A percentile compares a stretch with the other conserved stretches of the same genome.
These are phyloP conservation scores for Monilinia fructigena DNA, from an alignment of 2,329 filamentous ascomycete genomes.

Conservation along the genomic window DNA sequence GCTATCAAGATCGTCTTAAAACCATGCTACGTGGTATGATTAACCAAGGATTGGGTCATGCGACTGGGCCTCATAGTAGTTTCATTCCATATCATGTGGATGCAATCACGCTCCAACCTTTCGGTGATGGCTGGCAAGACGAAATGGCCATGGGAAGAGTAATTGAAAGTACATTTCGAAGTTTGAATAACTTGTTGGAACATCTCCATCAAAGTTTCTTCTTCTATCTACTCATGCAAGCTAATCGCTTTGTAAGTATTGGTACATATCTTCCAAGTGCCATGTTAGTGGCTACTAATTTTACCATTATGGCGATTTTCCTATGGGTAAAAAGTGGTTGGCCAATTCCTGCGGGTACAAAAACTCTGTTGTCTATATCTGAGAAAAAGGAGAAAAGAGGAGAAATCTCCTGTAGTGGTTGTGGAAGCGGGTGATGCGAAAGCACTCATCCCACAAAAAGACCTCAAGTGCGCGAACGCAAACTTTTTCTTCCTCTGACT, in stretches of 20 bases:
- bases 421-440: constrained; percentile 30
- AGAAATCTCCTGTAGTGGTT: constrained; percentile 37
- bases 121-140: constrained; percentile 91
- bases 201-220: constrained; percentile 99
- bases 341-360: constrained; percentile 21
- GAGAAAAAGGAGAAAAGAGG: constrained; percentile 34
- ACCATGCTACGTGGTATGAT: constrained; percentile 93
- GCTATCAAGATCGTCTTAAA: constrained; percentile 75
- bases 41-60: constrained; percentile 83
- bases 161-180: constrained; percentile 86
- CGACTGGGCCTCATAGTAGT: constrained; percentile 86
- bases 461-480: constrained; percentile 43
- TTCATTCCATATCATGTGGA: constrained; percentile 99
- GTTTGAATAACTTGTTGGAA: constrained; percentile 93
- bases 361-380: constrained; percentile 17
- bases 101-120: constrained; percentile 87
- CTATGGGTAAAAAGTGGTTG: constrained; percentile 88
- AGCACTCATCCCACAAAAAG: constrained; percentile 32
- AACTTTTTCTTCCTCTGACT: constrained; percentile 70
- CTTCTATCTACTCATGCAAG: constrained; percentile 93
- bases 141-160: constrained; percentile 93
- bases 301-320: constrained; percentile 90
- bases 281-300: constrained; percentile 94
- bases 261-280: constrained; percentile 95
- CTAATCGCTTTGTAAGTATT: constrained; percentile 93